These are phyloP conservation scores for Colletotrichum camelliae DNA, from an alignment of 2,329 filamentous ascomycete genomes.

Conservation along the genomic window DNA sequence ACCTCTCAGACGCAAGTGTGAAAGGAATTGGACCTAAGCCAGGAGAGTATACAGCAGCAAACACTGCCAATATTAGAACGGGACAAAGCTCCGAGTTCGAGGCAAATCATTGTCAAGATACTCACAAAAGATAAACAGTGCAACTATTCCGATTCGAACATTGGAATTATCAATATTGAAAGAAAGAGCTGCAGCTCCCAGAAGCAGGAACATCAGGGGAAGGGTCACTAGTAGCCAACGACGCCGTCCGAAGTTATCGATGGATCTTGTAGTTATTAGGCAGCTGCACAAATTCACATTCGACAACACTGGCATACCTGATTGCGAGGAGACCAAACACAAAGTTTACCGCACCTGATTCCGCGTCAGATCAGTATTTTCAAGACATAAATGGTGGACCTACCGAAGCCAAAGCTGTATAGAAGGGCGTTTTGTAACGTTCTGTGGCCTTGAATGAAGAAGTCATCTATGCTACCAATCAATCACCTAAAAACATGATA, in stretches of 20 bases:
- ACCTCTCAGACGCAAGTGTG: background rate
- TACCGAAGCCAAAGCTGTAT: background rate
- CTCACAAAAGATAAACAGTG: background rate
- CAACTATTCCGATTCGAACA: background rate
- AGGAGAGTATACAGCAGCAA: background rate
- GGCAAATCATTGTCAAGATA: background rate
- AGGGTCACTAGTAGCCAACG: background rate
- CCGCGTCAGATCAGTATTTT: background rate
- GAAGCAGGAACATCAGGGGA: background rate
- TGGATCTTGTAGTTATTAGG: background rate
- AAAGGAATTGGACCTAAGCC: background rate
- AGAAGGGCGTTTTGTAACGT: background rate
- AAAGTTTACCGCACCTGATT: background rate
- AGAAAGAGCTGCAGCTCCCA: background rate
- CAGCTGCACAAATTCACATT: background rate
- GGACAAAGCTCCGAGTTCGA: background rate
- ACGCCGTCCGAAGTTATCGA: background rate
- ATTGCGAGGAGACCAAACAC: background rate
- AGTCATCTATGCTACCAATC: background rate
- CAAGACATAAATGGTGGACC: background rate
- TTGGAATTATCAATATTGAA: rapidly evolving
- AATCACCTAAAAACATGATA: background rate
- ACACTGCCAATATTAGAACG: background rate
- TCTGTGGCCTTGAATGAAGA: background rate
- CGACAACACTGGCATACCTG: background rate